Base-by-base conservation (phyloP, 306 rosid genomes). In the Argentina anserina region DNA sequence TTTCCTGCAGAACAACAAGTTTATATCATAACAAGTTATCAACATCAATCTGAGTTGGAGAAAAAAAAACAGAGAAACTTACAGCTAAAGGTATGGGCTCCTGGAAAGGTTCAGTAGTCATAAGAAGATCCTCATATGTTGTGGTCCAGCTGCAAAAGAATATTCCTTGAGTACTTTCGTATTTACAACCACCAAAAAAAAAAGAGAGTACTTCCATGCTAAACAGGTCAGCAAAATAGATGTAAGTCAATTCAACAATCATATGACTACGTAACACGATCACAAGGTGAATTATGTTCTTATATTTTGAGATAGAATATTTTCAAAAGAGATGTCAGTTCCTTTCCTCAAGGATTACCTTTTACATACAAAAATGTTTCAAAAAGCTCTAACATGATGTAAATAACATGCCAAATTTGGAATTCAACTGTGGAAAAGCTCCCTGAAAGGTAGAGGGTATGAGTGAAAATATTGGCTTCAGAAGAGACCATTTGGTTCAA, bases 1-100 rank as follows among this genome's bases (percentile, higher is more conserved):
- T 86, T 69, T 82, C 89, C 96, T 92, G 88, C 86, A 81, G 64
- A 81, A 78, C 76, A 67, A 73, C 73, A 74, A 26, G 39, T n/a
- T 67, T 26, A 25, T 50, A 41, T 62, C 52, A 21, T 33, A 36
- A n/a, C n/a, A n/a, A n/a, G n/a, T n/a, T 62, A 28, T 65, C 45
- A 67, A 29, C 18, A 58, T 23, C 43, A 21, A 59, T 25, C 37
- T 74, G n/a, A 60, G 70, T 26, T 76, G 28, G 37, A 50, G 68
- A 34, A 7, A 37, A 66, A 18, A 40, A 25, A 34, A 33, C 12
- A 29, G 17, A 41, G 40, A 65, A 58, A 74, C 84, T 76, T 74
- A 85, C 89, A 49, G 86, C 86, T 67, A 82, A 79, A 9, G 89
- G 74, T 58, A 82, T 85, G 36, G 84, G 81, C 80, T 79, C 84